Evolutionary conservation across 805 yeast species (phyloP), one percentile per base, ranked within the genome.

Genomic region (Komagataella phaffii): DNA sequence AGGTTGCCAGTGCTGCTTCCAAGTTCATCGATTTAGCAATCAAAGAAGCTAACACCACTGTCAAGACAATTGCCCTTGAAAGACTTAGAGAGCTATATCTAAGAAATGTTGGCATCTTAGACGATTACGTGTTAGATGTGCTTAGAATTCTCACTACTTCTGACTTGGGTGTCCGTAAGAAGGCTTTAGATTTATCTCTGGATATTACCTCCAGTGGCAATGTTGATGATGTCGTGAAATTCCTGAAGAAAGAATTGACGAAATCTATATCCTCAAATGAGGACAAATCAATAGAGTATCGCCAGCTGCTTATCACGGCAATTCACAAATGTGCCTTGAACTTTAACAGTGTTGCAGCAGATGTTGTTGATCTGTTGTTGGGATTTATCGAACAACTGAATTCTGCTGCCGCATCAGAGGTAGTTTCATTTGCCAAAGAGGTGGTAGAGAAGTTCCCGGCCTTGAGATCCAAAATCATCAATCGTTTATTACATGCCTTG

Each of bases 11-110:
- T 55, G 93, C 96, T 14, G 98, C 96, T 45, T 68, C 81, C 52
- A 88, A 88, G 65, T 85, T 88, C 61, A 81, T 91, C 55, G 96
- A 88, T 53, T 75, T 93, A 59, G 95, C 96, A 40, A 82, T 83
- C 58, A 87, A 85, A 63, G 98, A 89, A 64, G 76, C 96, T n/a
- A 98, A 93, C 67, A 90, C 87, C 70, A 93, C 90, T 62, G 90
- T 91, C 59, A 95, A 95, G 68, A 77, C 93, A 57, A 90, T 91
- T 61, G 93, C 95, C 18, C 75, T 93, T 62, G 93, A 88, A 63
- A 80, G 95, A 66, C 82, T 93, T 54, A 79, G 78, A 59, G 88
- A 84, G 51, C 78, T 93, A 51, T 84, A 87, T 61, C 71, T 72
- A 55, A 76, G 75, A 55, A 79, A 83, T 63, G 91, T 93, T 19